phyloP scores from a whole-genome alignment of 176 grass and related monocot genomes.

The Carex pumila region DNA sequence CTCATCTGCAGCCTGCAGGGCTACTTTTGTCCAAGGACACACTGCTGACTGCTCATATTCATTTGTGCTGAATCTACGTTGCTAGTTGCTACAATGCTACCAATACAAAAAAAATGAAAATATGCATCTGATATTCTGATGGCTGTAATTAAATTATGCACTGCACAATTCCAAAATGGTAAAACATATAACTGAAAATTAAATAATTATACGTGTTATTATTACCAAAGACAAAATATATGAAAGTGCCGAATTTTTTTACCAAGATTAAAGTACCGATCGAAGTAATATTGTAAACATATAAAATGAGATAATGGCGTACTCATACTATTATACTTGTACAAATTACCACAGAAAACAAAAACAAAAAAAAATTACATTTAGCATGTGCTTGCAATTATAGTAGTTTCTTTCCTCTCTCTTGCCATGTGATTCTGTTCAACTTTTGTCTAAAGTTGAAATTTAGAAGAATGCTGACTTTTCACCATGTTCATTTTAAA shows the following conservation, averaged over 20 bases:
- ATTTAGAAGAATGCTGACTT: background rate
- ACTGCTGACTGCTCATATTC: background rate
- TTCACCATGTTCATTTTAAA: background rate
- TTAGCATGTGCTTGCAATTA: background rate
- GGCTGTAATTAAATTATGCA: background rate
- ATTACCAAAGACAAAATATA: background rate
- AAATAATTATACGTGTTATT: background rate
- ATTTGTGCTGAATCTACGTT: background rate
- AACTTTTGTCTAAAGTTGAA: background rate
- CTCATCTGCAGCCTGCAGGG: background rate
- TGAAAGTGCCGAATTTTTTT: background rate
- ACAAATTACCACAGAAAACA: background rate
- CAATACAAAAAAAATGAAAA: no score
- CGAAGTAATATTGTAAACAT: background rate
- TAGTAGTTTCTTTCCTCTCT: background rate
- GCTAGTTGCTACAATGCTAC: no score
- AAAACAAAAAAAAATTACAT: no score
- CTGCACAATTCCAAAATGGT: background rate
- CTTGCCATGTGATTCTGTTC: background rate
- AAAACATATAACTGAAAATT: background rate
- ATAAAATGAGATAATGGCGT: background rate
- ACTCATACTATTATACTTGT: background rate
- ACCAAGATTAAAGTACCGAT: background rate
- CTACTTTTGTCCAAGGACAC: background rate
- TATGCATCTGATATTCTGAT: background rate